A percentile compares a stretch with the other conserved stretches of the same genome.
These are phyloP conservation scores for Anthracocystis panici-leucophaei DNA, from an alignment of 1,284 basidiomycete species.

Conservation along the genomic window DNA sequence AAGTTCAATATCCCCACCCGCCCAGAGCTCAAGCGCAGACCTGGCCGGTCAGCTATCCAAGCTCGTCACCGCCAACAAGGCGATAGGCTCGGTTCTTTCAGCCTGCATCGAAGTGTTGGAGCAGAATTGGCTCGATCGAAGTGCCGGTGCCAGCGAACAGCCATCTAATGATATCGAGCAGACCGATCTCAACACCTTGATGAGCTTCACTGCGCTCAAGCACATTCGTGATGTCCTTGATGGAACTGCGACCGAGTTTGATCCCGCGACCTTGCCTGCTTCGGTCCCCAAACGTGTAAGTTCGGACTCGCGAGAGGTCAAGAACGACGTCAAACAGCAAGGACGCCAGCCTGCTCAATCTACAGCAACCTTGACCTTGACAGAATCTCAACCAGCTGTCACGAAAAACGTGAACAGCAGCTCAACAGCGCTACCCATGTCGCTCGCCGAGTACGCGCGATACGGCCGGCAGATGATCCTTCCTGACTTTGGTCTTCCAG, in stretches of 20 bases:
- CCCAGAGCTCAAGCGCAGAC: conserved; percentile 13
- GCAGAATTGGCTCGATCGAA: conserved; percentile 16
- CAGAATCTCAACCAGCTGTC: not conserved
- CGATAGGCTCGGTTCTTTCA: conserved; percentile 46
- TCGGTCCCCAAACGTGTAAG: not conserved
- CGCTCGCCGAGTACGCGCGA: conserved; percentile 80
- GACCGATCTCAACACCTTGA: conserved; percentile 43
- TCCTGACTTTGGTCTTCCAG: conserved; percentile 83
- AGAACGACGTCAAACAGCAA: not conserved
- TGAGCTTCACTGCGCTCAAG: conserved; percentile 60
- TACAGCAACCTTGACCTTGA: not conserved
- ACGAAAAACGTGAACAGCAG: not conserved
- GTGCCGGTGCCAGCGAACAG: not conserved
- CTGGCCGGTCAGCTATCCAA: conserved; percentile 23
- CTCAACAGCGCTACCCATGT: conserved; percentile 55
- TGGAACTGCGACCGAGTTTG: conserved; percentile 52
- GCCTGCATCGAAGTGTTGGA: conserved; percentile 40
- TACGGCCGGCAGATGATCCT: conserved; percentile 99
- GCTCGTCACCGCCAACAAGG: conserved; percentile 44
- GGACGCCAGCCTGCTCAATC: not conserved
- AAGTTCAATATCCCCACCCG: not conserved
- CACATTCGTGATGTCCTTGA: conserved; percentile 61
- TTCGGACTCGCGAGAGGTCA: not conserved
- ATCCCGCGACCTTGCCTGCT: conserved; percentile 43
- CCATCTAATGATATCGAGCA: conserved; percentile 28